These are phyloP conservation scores for Pilatotrama ljubarskyi DNA, from an alignment of 768 basidiomycete species.

Conservation along the genomic window DNA sequence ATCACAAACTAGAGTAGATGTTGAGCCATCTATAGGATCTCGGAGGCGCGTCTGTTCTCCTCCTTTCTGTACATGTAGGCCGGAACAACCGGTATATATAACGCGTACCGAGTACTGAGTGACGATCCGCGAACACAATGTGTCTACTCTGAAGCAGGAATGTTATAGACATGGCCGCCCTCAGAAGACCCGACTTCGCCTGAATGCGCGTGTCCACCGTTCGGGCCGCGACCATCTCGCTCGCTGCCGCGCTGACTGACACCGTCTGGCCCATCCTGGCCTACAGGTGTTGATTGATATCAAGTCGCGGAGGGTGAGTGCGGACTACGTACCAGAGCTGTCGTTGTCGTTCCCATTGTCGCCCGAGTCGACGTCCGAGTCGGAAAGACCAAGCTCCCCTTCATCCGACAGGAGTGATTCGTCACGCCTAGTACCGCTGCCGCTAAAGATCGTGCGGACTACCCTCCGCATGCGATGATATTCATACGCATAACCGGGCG, in stretches of 20 bases:
- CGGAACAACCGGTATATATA: background rate
- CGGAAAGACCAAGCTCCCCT: background rate
- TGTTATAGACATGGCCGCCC: conserved; percentile 17
- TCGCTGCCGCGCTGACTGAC: conserved; percentile 1
- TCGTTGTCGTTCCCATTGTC: background rate
- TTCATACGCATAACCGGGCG: background rate
- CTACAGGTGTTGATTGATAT: background rate
- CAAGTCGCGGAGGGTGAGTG: background rate
- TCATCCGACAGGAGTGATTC: background rate
- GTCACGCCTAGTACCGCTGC: background rate
- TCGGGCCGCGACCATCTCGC: background rate
- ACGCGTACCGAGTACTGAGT: background rate
- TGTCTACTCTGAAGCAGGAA: background rate
- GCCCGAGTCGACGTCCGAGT: background rate
- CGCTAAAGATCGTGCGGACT: background rate
- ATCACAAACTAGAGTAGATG: conserved; percentile 27
- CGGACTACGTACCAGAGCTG: background rate
- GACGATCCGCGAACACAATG: too few species aligned
- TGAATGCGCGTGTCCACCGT: conserved; percentile 11
- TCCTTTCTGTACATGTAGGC: background rate
- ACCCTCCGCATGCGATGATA: conserved; percentile 5
- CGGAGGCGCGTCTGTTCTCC: background rate
- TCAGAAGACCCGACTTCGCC: conserved; percentile 11
- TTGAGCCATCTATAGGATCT: background rate
- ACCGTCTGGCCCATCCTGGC: conserved; percentile 7